Evolutionary conservation across 495 filamentous ascomycete species (phyloP).

Genomic region (Aspergillus conjunctus): DNA sequence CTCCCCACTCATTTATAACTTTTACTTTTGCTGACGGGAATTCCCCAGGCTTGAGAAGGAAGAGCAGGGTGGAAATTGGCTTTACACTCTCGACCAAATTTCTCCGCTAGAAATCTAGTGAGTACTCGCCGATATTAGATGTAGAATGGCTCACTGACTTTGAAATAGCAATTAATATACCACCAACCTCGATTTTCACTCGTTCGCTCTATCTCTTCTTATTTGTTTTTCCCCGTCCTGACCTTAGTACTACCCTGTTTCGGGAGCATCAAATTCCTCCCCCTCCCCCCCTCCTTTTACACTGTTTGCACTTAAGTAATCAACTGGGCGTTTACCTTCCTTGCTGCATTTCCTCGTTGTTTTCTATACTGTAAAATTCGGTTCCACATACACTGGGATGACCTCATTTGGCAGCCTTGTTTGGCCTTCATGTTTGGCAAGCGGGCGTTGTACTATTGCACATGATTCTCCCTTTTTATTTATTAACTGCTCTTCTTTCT

Average conservation of each 20-base stretch:
- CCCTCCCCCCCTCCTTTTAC: neutral
- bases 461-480: neutral
- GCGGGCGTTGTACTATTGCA: constrained; percentile 15
- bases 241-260: neutral
- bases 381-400: neutral
- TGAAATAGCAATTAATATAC: constrained; percentile 30
- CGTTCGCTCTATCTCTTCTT: constrained; percentile 6
- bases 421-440: constrained; percentile 16
- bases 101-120: constrained; percentile 98
- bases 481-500: neutral
- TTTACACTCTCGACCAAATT: constrained; percentile 93
- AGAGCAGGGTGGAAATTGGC: constrained; percentile 92
- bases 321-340: neutral
- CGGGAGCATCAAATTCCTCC: neutral
- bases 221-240: neutral
- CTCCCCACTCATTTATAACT: neutral
- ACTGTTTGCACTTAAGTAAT: neutral
- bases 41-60: constrained; percentile 69
- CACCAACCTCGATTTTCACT: neutral
- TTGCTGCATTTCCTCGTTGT: neutral
- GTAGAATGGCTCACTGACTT: constrained; percentile 16
- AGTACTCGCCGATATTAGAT: constrained; percentile 39
- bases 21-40: neutral
- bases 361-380: constrained; percentile 1
- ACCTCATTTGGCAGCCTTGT: constrained; percentile 2